Percentiles rank a stretch among this genome's conserved stretches.
Conservation (phyloP, 2,329 filamentous ascomycete genomes). For the Dendrostoma leiphaemia region DNA sequence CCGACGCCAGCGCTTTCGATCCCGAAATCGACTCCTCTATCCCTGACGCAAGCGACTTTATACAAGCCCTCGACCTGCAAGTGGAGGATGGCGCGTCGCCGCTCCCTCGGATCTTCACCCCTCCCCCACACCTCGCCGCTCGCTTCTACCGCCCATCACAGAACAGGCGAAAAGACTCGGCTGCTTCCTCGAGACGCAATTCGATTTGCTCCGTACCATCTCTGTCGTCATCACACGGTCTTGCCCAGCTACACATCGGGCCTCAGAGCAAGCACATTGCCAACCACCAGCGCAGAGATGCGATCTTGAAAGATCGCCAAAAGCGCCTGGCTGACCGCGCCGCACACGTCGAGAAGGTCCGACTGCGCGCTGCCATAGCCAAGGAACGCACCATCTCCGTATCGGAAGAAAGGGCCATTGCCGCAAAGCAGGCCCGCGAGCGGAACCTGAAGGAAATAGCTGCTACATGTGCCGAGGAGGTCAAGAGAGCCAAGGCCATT, state of each 20-base stretch:
- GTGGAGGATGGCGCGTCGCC: constrained; percentile 19
- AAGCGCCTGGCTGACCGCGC: constrained; percentile 77
- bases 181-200: constrained; percentile 75
- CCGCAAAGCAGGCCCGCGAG: constrained; percentile 75
- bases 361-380: constrained; percentile 69
- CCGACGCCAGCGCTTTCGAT: constrained; percentile 22
- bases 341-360: constrained; percentile 80
- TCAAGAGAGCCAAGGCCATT: constrained; percentile 78
- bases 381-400: constrained; percentile 66
- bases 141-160: constrained; percentile 71
- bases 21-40: constrained; percentile 21
- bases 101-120: constrained; percentile 47
- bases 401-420: constrained; percentile 74
- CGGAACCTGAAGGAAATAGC: constrained; percentile 80
- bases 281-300: constrained; percentile 75
- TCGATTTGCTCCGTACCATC: constrained; percentile 76
- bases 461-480: constrained; percentile 77
- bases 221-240: constrained; percentile 59
- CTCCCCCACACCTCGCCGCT: constrained; percentile 74
- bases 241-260: constrained; percentile 45
- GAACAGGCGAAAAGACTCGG: constrained; percentile 70
- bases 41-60: constrained; percentile 18
- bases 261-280: constrained; percentile 75
- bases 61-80: constrained; percentile 15
- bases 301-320: constrained; percentile 78